phyloP scores from a whole-genome alignment of 768 basidiomycete species.

The Candolleomyces eurysporus region DNA sequence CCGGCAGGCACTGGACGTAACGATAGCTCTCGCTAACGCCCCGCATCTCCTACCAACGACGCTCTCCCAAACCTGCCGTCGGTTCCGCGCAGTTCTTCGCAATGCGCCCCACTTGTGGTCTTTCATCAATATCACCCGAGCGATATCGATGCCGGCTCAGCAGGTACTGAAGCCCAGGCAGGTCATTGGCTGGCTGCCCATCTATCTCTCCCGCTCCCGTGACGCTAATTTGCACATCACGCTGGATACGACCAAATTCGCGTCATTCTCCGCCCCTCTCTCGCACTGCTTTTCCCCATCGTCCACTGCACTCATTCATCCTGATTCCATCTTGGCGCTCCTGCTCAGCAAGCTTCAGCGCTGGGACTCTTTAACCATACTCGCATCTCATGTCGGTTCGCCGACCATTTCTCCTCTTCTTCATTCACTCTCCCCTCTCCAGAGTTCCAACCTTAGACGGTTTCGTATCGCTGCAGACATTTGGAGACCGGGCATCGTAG shows the following conservation, averaged over 20 bases:
- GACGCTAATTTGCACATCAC: slow-evolving; percentile 21
- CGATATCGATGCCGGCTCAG: slow-evolving; percentile 9
- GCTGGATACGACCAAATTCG: slow-evolving; percentile 24
- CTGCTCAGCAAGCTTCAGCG: slow-evolving; percentile 5
- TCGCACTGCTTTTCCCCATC: slow-evolving; percentile 13
- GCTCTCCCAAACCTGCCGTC: slow-evolving; percentile 22
- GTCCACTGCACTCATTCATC: not conserved
- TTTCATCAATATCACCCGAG: slow-evolving; percentile 20
- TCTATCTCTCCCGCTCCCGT: slow-evolving; percentile 18
- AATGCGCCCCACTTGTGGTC: slow-evolving; percentile 22
- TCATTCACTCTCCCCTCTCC: slow-evolving; percentile 12
- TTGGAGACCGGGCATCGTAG: slow-evolving; percentile 26
- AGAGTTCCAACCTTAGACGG: slow-evolving; percentile 15
- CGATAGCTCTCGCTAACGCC: not conserved
- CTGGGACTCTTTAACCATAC: slow-evolving; percentile 25
- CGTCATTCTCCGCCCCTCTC: slow-evolving; percentile 11
- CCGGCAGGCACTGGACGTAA: not conserved
- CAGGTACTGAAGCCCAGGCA: not conserved
- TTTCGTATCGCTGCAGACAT: slow-evolving; percentile 25
- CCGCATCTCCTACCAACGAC: slow-evolving; percentile 17
- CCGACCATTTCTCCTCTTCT: slow-evolving; percentile 18
- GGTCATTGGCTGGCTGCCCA: slow-evolving; percentile 19
- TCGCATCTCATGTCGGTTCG: slow-evolving; percentile 25
- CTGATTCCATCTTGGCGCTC: slow-evolving; percentile 1
- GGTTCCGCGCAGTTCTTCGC: slow-evolving; percentile 20